Evolutionary conservation across 306 rosid genomes (phyloP), one percentile per base, ranked within the genome.

Genomic region (Glycine tomentella): DNA sequence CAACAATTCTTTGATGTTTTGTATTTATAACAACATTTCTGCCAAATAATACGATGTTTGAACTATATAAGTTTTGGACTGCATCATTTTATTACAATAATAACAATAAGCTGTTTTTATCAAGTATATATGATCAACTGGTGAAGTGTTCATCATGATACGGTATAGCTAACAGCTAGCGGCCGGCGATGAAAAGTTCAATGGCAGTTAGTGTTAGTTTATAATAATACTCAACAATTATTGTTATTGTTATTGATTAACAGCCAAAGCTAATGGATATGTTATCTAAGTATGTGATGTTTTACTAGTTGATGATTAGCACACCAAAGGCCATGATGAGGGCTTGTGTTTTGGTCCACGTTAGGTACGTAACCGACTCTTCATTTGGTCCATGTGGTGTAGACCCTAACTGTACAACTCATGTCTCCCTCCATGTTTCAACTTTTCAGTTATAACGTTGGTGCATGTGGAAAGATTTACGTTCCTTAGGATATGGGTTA

Each of bases 351-450:
- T 53, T 13, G 75, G 40, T 9, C 59, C 74, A 52, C 16, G 74
- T 84, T 80, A 79, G 78, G 87, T n/a, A n/a, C n/a, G n/a, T 80
- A 11, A 66, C 75, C 50, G 16, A 50, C 72, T 55, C 75, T 48
- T 82, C 16, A 45, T 70, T 66, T 64, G 83, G 74, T 67, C 87
- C 87, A 86, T 82, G 80, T 81, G 85, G 59, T 81, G 89, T 80
- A 79, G 83, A 76, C 85, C 89, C 89, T 70, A 64, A 75, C 36
- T 55, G 42, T 15, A 0, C 75, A 71, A 63, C 16, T 53, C 36
- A 56, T 61, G 69, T 62, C 56, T 67, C 31, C 31, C 31, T 25
- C 12, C 33, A 46, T 13, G 57, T 82, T 82, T 82, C 86, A 76
- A 11, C 78, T 56, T 56, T 75, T 61, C 76, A 78, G 70, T 52